Conservation (phyloP, 106 monocot species). For the Triglochin maritima region DNA sequence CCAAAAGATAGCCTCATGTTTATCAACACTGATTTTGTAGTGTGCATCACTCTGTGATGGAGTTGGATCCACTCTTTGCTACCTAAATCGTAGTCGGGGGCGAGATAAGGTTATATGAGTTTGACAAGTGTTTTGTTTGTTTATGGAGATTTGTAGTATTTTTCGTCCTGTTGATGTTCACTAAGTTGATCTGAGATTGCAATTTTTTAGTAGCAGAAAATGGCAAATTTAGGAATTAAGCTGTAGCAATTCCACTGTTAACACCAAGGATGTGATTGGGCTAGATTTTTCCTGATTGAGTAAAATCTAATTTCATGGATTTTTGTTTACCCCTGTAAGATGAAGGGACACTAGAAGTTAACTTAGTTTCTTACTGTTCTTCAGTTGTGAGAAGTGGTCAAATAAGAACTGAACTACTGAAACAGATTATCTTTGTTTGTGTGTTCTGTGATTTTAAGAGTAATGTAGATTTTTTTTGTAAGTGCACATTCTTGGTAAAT, state of each 20-base stretch:
- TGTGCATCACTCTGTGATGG: too few species aligned
- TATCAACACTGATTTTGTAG: too few species aligned
- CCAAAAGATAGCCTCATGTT: too few species aligned
- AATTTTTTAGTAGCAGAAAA: slow-evolving; percentile 12
- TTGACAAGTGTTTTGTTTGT: too few species aligned
- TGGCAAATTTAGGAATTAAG: neutral
- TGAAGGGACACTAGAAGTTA: neutral
- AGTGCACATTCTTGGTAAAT: neutral
- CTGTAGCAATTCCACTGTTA: neutral
- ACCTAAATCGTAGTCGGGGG: too few species aligned
- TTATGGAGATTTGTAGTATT: too few species aligned
- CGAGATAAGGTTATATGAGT: too few species aligned
- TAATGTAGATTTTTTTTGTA: neutral
- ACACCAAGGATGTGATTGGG: neutral
- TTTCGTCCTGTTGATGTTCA: too few species aligned
- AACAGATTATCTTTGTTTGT: neutral
- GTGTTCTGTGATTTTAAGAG: neutral
- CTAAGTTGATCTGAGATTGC: neutral
- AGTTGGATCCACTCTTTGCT: too few species aligned
- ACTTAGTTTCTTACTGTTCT: neutral
- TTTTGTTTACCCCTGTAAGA: neutral
- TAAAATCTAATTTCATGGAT: neutral
- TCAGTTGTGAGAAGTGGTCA: neutral
- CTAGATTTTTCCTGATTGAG: neutral
- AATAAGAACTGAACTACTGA: neutral